Evolutionary conservation across 2,329 filamentous ascomycete genomes (phyloP), one percentile per base, ranked within the genome.

Genomic region (Orbilia oligospora): DNA sequence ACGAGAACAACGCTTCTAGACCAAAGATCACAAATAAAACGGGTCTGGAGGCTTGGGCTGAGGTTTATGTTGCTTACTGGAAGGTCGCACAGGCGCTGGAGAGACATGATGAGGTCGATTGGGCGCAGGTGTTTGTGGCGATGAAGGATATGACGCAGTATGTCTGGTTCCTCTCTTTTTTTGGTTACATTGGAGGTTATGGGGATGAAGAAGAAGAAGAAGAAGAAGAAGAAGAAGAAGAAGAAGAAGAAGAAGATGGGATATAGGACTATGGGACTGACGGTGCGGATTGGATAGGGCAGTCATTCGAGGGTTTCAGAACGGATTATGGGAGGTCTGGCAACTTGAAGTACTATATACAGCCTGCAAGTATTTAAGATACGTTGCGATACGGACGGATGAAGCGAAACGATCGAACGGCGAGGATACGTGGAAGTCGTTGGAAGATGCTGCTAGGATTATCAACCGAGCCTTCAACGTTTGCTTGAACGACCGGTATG

Each of bases 391-490:
- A 84, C 93, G 91, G 83, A 94, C 96, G 71, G 96, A 99, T 83
- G 89, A 91, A 44, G 91, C 92, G 64, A 86, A 87, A 71, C 87
- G 83, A 22, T 82, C 86, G 69, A 84, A 85, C 16, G 91, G 94
- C 77, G 85, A 88, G 14, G 91, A 92, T 82, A 93, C 93, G 84
- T 91, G 97, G 82, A 91, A 94, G 80, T 94, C 93, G 83, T 87
- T 99, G 30, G 93, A 97, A 84, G 94, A 98, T 84, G 94, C 94
- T 41, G 94, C 96, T 16, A 90, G 95, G 80, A 90, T 95, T 53
- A 90, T 99, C 76, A 98, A 97, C 84, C 90, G 92, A 61, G 94
- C 98, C 81, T 99, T 98, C 84, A 93, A 92, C 16, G 85, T 97
- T 3, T 99, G 96, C 84, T 87, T 97, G 61, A 93, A 90, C 82